Percentiles rank a stretch among this genome's conserved stretches.
These are phyloP conservation scores for Sugiyamaella neomexicana DNA, from an alignment of 1,139 yeast genomes.

Conservation along the genomic window DNA sequence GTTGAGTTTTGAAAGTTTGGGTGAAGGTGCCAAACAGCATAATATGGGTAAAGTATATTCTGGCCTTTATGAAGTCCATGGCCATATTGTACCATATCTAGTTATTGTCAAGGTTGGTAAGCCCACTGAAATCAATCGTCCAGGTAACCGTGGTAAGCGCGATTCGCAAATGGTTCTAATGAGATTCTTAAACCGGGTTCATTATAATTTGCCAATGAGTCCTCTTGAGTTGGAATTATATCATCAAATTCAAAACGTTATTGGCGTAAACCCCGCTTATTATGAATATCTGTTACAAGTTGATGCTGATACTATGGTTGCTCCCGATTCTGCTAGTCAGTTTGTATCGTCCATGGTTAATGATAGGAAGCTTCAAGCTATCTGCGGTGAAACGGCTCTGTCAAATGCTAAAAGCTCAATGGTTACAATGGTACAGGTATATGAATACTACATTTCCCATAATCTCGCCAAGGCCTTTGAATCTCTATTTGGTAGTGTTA, in stretches of 20 bases:
- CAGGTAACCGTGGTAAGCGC: slow-evolving; percentile 49
- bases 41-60: slow-evolving; percentile 46
- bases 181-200: slow-evolving; percentile 46
- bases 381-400: slow-evolving; percentile 47
- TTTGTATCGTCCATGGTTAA: slow-evolving; percentile 42
- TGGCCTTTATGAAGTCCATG: slow-evolving; percentile 46
- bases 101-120: slow-evolving; percentile 47
- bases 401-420: slow-evolving; percentile 43
- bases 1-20: slow-evolving; percentile 42
- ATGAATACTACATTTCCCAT: slow-evolving; percentile 48
- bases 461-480: slow-evolving; percentile 47
- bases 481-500: slow-evolving; percentile 45
- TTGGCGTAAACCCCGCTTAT: slow-evolving; percentile 47
- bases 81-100: slow-evolving; percentile 47
- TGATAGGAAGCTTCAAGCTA: slow-evolving; percentile 43
- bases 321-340: slow-evolving; percentile 41
- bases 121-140: slow-evolving; percentile 44
- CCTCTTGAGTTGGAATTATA: slow-evolving; percentile 46
- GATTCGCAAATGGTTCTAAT: slow-evolving; percentile 46
- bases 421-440: slow-evolving; percentile 48
- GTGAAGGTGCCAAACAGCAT: slow-evolving; percentile 45
- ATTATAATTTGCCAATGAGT: slow-evolving; percentile 44
- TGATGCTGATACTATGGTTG: slow-evolving; percentile 47
- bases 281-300: slow-evolving; percentile 46
- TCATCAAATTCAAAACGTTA: slow-evolving; percentile 46